A percentile compares a stretch with the other conserved stretches of the same genome.
phyloP scores from a whole-genome alignment of 352 stramenopile genomes.

The Pythium angustatum region DNA sequence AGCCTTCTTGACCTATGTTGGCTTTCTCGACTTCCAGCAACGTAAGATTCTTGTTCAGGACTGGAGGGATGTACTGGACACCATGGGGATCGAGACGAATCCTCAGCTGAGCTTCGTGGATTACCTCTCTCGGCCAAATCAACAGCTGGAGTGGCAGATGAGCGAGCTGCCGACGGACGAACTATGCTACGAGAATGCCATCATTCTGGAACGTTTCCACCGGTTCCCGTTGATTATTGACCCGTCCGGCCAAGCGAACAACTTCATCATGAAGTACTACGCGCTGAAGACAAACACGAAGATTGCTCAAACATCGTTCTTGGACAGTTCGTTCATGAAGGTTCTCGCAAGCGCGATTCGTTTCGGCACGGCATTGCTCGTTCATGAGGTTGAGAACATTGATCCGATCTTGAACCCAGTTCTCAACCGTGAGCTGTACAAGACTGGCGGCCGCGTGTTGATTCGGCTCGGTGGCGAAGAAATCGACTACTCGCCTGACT shows the following conservation, averaged over 20 bases:
- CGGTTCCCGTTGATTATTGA: slow-evolving; percentile 99
- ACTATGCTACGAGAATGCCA: slow-evolving; percentile 99
- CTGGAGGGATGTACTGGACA: slow-evolving; percentile 95
- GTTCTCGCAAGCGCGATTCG: slow-evolving; percentile 99
- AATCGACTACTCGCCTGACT: slow-evolving; percentile 99
- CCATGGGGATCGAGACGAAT: slow-evolving; percentile 89
- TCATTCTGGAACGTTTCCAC: slow-evolving; percentile 97
- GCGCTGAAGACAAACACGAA: slow-evolving; percentile 88
- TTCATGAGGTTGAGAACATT: slow-evolving; percentile 99
- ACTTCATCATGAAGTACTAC: slow-evolving; percentile 99
- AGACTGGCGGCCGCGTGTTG: slow-evolving; percentile 96
- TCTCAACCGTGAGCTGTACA: slow-evolving; percentile 98
- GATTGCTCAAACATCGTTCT: slow-evolving; percentile 98
- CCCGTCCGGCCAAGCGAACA: slow-evolving; percentile 96
- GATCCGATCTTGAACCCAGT: slow-evolving; percentile 99
- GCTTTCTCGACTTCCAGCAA: slow-evolving; percentile 98
- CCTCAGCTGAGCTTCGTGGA: slow-evolving; percentile 92
- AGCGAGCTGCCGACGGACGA: slow-evolving; percentile 96
- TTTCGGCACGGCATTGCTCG: slow-evolving; percentile 98
- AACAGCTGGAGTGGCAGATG: slow-evolving; percentile 95
- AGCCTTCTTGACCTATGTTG: slow-evolving; percentile 98
- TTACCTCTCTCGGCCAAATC: slow-evolving; percentile 95
- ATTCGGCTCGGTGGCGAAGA: slow-evolving; percentile 98
- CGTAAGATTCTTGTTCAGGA: slow-evolving; percentile 92
- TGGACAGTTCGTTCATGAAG: slow-evolving; percentile 99